Base-by-base conservation (phyloP, 805 yeast genomes). In the Lachancea thermotolerans region DNA sequence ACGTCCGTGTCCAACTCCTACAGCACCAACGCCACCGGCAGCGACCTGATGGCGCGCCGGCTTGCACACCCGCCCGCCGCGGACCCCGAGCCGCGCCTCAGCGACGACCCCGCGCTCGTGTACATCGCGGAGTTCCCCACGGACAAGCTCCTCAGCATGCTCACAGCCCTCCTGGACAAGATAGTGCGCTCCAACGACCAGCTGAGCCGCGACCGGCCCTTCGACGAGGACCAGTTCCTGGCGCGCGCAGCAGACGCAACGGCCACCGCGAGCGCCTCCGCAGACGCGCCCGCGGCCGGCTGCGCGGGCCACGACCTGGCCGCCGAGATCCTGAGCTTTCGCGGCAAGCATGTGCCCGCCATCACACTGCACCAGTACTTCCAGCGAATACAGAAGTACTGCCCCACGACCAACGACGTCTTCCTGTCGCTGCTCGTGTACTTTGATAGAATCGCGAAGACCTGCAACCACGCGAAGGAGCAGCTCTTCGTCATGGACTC, bases 341-440 rank as follows among this genome's bases (percentile, higher is more conserved):
- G 89, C 64, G 99, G 99, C 14, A 81, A 95, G 47, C 95, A 91
- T 60, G 82, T 93, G 9, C 99, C 99, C 1, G 96, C 95, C n/a
- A 93, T 93, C 44, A 79, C 90, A 10, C 74, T 93, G 39, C 89
- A 88, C 57, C 93, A 95, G 16, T 93, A 93, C 62, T 73, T 93
- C 48, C 77, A 87, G 36, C 79, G 99, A 59, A 91, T 93, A 27
- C 77, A 91, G 62, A 91, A 91, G 66, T 93, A 93, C 67, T 93
- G 99, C 64, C 98, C 99, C 0, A 93, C 93, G n/a, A 90, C 99
- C 2, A 91, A 91, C 65, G 98, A 93, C 62, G 98, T 93, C 30
- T 93, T 90, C 64, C 69, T 93, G 39, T 82, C 96, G 33, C 68
- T 93, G 31, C 72, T 93, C 56, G 97, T 93, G 28, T 93, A 93